A percentile compares a stretch with the other conserved stretches of the same genome.
These are phyloP conservation scores for Phytophthora crassamura DNA, from an alignment of 352 stramenopile genomes.

Conservation along the genomic window DNA sequence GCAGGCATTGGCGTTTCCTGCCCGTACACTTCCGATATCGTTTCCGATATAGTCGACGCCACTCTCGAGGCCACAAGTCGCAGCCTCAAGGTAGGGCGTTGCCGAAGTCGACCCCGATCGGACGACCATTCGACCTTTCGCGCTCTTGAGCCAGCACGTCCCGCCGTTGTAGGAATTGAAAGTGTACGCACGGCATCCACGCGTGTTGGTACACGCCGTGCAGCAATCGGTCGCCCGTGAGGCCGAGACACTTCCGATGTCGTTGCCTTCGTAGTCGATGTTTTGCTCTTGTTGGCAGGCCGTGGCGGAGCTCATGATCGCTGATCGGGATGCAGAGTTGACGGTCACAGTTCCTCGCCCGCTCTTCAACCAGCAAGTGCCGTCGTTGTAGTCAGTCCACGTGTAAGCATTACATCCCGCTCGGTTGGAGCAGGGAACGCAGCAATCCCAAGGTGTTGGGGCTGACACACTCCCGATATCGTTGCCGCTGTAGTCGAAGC, in stretches of 20 bases:
- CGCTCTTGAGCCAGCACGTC: slow-evolving; percentile 41
- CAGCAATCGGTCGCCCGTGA: slow-evolving; percentile 26
- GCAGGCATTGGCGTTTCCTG: slow-evolving; percentile 13
- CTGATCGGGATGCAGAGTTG: slow-evolving; percentile 33
- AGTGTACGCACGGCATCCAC: slow-evolving; percentile 42
- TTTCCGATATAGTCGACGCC: slow-evolving; percentile 36
- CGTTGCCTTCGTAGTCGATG: slow-evolving; percentile 30
- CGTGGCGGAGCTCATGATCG: slow-evolving; percentile 8
- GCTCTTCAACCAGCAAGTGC: slow-evolving; percentile 46
- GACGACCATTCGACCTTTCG: slow-evolving; percentile 31
- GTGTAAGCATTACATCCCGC: slow-evolving; percentile 48
- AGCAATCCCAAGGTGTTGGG: slow-evolving; percentile 29
- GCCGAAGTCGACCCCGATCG: slow-evolving; percentile 21
- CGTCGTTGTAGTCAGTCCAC: slow-evolving; percentile 50
- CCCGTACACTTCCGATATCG: slow-evolving; percentile 33
- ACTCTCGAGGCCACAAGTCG: slow-evolving; percentile 37
- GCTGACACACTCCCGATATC: slow-evolving; percentile 32
- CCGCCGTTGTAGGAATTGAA: slow-evolving; percentile 35
- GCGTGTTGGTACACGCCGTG: slow-evolving; percentile 14
- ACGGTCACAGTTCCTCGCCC: slow-evolving; percentile 24
- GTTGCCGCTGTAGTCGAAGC: slow-evolving; percentile 43
- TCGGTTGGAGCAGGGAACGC: slow-evolving; percentile 18
- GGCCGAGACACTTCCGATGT: slow-evolving; percentile 19
- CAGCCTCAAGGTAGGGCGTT: slow-evolving; percentile 8
- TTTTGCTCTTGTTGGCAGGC: slow-evolving; percentile 14